A percentile compares a stretch with the other conserved stretches of the same genome.
These are phyloP conservation scores for Begonia peltatifolia DNA, from an alignment of 306 rosid genomes.

Conservation along the genomic window DNA sequence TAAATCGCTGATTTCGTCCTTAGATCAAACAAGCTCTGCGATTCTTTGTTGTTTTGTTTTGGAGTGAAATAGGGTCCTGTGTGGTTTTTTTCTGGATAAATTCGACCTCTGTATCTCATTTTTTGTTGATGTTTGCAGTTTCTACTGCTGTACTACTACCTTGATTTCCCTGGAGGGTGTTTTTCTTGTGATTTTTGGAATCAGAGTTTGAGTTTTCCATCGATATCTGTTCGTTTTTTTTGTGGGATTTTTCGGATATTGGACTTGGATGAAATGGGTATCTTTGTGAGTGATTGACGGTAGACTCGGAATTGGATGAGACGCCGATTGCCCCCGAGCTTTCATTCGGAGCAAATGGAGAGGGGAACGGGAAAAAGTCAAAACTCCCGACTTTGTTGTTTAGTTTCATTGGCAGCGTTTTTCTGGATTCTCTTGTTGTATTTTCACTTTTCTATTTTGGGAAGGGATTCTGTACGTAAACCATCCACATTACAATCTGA, in stretches of 20 bases:
- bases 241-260: slow-evolving; percentile 1
- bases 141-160: no score
- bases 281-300: slow-evolving; percentile 10
- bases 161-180: no score
- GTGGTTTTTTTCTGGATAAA: no score
- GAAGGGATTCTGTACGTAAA: slow-evolving; percentile 19
- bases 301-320: slow-evolving; percentile 39
- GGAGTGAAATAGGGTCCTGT: no score
- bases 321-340: slow-evolving; percentile 49
- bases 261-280: slow-evolving; percentile 10
- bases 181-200: no score
- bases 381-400: slow-evolving; percentile 44
- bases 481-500: slow-evolving; percentile 15
- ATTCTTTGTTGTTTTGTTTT: no score
- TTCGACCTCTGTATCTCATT: no score
- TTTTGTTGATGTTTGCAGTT: no score
- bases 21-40: no score
- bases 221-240: not conserved
- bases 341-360: slow-evolving; percentile 57
- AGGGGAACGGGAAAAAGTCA: slow-evolving; percentile 52
- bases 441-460: slow-evolving; percentile 63
- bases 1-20: no score
- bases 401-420: slow-evolving; percentile 44
- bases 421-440: slow-evolving; percentile 70
- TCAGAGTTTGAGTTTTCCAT: no score